Evolutionary conservation across 257 asterid species (phyloP).

Genomic region (Penstemon newberryi): DNA sequence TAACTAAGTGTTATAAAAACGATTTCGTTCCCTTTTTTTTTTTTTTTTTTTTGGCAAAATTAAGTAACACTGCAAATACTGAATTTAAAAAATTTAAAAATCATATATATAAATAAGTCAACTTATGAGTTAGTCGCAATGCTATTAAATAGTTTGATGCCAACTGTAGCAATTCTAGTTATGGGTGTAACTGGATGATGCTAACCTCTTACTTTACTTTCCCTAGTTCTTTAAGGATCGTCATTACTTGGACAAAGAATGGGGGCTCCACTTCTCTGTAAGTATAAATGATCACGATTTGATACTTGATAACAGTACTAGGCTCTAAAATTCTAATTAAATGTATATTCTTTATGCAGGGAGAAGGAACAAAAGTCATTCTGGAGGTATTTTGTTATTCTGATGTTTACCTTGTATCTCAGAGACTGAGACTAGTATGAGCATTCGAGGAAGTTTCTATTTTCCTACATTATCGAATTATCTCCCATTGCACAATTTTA

Average conservation of each 20-base stretch:
- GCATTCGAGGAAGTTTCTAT: not conserved
- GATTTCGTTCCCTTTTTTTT: not conserved
- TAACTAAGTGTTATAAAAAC: no score
- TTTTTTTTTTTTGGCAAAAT: not conserved
- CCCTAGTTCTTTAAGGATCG: constrained; percentile 93
- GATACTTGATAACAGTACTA: not conserved
- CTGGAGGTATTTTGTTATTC: constrained; percentile 62
- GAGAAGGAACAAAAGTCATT: constrained; percentile 55
- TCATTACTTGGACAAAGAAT: constrained; percentile 94
- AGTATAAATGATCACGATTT: constrained; percentile 33
- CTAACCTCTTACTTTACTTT: constrained; percentile 20
- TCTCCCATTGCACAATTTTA: not conserved
- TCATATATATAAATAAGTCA: not conserved
- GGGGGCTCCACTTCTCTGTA: constrained; percentile 92
- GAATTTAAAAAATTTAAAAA: not conserved
- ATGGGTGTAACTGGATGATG: not conserved
- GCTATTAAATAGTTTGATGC: not conserved
- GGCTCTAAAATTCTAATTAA: constrained; percentile 9
- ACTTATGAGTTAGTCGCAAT: not conserved
- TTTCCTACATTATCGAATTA: not conserved
- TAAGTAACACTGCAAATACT: not conserved
- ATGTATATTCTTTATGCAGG: constrained; percentile 42
- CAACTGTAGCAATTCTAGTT: not conserved
- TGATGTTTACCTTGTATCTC: not conserved
- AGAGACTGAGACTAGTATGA: constrained; percentile 9